These are phyloP conservation scores for Zoysia matrella DNA, from an alignment of 202 grass and related monocot genomes.

Conservation along the genomic window DNA sequence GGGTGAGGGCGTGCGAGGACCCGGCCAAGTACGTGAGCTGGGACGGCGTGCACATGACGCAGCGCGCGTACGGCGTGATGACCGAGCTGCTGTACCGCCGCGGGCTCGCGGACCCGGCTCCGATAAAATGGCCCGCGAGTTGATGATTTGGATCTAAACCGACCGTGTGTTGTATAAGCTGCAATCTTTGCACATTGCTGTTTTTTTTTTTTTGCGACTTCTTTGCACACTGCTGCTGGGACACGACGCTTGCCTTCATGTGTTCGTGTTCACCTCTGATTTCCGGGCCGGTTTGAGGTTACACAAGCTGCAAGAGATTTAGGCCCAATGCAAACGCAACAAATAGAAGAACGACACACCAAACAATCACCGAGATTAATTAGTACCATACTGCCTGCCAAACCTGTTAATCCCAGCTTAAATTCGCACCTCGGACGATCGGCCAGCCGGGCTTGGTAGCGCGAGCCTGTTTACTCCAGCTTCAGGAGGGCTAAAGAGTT, in stretches of 20 bases:
- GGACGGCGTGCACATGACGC: conserved; percentile 34
- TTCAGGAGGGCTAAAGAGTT: conserved; percentile 1
- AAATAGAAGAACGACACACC: no score
- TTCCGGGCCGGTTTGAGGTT: no score
- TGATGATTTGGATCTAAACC: no score
- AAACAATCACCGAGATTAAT: not conserved
- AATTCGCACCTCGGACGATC: not conserved
- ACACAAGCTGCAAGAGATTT: no score
- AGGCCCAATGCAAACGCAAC: no score
- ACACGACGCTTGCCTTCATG: no score
- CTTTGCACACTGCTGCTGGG: no score
- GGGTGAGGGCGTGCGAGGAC: conserved; percentile 9
- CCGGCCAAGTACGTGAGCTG: conserved; percentile 15
- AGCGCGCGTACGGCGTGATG: conserved; percentile 23
- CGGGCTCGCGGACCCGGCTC: conserved; percentile 20
- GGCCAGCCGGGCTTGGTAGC: not conserved
- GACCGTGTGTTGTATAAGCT: no score
- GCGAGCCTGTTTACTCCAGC: not conserved
- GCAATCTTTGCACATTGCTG: no score
- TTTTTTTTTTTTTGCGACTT: no score
- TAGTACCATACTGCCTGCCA: not conserved
- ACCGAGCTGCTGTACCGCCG: conserved; percentile 19
- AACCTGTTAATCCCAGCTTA: not conserved
- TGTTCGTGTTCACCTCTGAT: no score
- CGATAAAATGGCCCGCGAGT: not conserved